Evolutionary conservation across 202 grass and related monocot genomes (phyloP).

Genomic region (Elaeis oleifera): DNA sequence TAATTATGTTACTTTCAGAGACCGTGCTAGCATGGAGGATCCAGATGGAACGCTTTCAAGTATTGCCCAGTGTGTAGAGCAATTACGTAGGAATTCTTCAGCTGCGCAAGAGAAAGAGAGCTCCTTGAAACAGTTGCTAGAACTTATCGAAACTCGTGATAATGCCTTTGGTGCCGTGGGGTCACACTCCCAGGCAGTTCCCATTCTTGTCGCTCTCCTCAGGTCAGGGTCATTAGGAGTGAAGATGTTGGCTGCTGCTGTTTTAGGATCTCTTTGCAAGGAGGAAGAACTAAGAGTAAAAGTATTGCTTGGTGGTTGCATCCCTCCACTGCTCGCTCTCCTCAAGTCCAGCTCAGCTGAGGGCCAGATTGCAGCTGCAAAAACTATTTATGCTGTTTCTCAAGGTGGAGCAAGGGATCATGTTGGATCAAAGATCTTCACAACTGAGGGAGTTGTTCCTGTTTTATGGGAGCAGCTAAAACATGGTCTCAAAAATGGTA

Average conservation of each 20-base stretch:
- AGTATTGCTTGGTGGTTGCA: conserved; percentile 95
- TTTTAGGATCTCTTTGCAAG: conserved; percentile 98
- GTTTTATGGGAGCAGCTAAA: conserved; percentile 92
- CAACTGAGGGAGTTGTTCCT: conserved; percentile 93
- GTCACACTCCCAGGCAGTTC: conserved; percentile 90
- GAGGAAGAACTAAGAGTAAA: conserved; percentile 95
- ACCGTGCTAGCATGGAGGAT: conserved; percentile 67
- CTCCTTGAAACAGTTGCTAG: conserved; percentile 78
- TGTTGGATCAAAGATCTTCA: conserved; percentile 99
- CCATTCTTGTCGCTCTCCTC: conserved; percentile 91
- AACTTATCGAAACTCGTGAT: conserved; percentile 95
- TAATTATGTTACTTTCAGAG: conserved; percentile 35
- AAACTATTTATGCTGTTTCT: conserved; percentile 97
- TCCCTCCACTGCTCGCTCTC: conserved; percentile 91
- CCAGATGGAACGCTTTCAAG: conserved; percentile 87
- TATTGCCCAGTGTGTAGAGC: conserved; percentile 94
- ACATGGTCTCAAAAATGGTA: conserved; percentile 73
- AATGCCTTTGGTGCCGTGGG: conserved; percentile 86
- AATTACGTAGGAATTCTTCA: conserved; percentile 74
- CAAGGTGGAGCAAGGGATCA: conserved; percentile 96
- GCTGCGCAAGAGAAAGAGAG: conserved; percentile 85
- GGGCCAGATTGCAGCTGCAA: conserved; percentile 81
- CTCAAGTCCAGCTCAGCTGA: conserved; percentile 85
- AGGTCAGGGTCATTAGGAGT: conserved; percentile 79
- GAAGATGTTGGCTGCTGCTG: conserved; percentile 80